phyloP scores from a whole-genome alignment of 192 early-diverging fungal genomes.

The Linnemannia elongata region DNA sequence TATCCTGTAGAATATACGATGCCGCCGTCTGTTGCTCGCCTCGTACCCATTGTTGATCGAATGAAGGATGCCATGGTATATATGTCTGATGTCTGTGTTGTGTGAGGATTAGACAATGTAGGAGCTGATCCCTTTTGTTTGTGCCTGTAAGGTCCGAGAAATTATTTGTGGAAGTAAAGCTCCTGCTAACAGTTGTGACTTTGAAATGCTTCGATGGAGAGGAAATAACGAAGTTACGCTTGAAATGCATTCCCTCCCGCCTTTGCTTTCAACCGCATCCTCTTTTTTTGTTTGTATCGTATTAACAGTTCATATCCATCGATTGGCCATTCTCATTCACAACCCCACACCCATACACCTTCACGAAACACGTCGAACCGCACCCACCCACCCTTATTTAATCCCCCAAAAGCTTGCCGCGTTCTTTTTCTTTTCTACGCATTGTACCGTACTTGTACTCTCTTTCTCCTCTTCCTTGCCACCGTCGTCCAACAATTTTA shows the following conservation, averaged over 20 bases:
- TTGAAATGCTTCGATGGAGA: not conserved
- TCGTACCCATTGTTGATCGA: conserved; percentile 54
- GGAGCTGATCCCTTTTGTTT: conserved; percentile 1
- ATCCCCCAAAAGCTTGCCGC: not conserved
- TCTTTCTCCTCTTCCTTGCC: not conserved
- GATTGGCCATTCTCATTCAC: conserved; percentile 16
- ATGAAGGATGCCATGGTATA: conserved; percentile 49
- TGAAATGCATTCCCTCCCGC: not conserved
- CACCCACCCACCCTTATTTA: not conserved
- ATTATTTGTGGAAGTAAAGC: conserved; percentile 1
- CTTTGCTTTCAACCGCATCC: not conserved
- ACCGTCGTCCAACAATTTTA: not conserved
- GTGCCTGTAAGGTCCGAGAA: conserved; percentile 4
- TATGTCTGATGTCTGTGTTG: not conserved
- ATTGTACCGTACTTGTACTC: not conserved
- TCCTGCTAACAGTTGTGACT: not conserved
- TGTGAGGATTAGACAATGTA: not conserved
- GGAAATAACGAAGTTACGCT: conserved; percentile 37
- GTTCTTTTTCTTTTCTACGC: not conserved
- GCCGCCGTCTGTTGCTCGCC: not conserved
- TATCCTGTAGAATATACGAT: not conserved
- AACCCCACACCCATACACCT: too few species aligned
- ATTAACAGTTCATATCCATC: conserved; percentile 50
- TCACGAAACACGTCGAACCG: not conserved
- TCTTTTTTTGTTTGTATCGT: conserved; percentile 15